These are phyloP conservation scores for Linnemannia elongata DNA, from an alignment of 192 early-diverging fungal genomes.

Conservation along the genomic window DNA sequence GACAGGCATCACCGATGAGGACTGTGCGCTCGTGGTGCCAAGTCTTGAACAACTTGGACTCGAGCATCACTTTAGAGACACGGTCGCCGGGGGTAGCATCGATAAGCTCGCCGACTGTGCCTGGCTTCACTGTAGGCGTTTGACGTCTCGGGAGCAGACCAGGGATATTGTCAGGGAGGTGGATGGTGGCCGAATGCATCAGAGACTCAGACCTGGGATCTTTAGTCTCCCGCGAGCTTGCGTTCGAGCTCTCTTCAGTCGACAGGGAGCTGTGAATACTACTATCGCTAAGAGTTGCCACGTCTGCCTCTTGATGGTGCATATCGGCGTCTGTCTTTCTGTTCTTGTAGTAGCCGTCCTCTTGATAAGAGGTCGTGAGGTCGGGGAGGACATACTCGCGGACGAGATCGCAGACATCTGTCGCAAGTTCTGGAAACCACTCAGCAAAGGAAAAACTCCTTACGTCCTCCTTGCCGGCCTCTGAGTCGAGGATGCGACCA, in stretches of 20 bases:
- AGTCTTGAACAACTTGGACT: conserved; percentile 50
- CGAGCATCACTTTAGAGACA: conserved; percentile 55
- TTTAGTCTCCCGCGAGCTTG: neutral
- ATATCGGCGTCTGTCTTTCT: neutral
- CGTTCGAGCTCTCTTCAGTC: conserved; percentile 6
- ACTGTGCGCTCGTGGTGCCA: conserved; percentile 56
- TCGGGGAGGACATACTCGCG: conserved; percentile 40
- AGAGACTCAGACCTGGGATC: neutral
- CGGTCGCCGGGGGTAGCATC: conserved; percentile 40
- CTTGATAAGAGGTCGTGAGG: conserved; percentile 6
- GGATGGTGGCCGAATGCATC: neutral
- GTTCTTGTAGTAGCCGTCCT: conserved; percentile 9
- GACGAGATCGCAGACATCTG: conserved; percentile 49
- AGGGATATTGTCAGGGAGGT: conserved; percentile 4
- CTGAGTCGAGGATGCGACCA: conserved; percentile 34
- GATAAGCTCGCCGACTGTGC: conserved; percentile 45
- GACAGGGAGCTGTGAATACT: conserved; percentile 9
- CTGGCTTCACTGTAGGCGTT: conserved; percentile 29
- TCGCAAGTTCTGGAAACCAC: conserved; percentile 43
- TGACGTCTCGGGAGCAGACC: neutral
- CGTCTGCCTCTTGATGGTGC: neutral
- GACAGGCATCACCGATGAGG: conserved; percentile 53
- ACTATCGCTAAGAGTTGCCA: neutral
- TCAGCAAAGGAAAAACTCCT: conserved; percentile 52
- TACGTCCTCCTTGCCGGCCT: conserved; percentile 40